Base-by-base conservation (phyloP, 805 yeast genomes). In the Wickerhamiella lipophila region DNA sequence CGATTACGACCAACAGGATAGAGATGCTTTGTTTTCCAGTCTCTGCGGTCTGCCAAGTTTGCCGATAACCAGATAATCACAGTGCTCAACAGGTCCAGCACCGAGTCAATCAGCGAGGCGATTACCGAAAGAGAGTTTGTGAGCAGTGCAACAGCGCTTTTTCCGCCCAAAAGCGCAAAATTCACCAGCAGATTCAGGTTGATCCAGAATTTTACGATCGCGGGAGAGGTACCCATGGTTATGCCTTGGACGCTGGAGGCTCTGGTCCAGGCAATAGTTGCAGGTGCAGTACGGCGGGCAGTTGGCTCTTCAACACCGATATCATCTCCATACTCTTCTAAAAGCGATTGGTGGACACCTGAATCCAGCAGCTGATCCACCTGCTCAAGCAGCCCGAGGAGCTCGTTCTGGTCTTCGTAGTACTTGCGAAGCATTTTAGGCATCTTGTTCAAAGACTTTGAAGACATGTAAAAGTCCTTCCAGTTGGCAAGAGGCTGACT, bases 101-200 rank as follows among this genome's bases (percentile, higher is more conserved):
- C 68, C 2, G 89, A 82, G 64, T 83, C 94, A 36, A 83, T 79
- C 53, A 83, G 71, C 1, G 92, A 82, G 0, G 94, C 94, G 46
- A 83, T 68, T 43, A 83, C 75, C 6, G 92, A 82, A 54, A 83
- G 75, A 9, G 94, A 83, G 58, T 68, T 72, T 0, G 89, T 79
- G 59, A 78, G 64, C n/a, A 76, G 53, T 1, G 79, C 76, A 21
- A 81, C 85, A 11, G 71, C 65, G 2, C 72, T 51, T 58, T 83
- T 83, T 2, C 83, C 87, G 1, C 73, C 39, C 46, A 83, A 64
- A 47, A 83, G 67, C 1, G 79, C 49, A 9, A 60, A 46, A 55
- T 83, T 83, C 49, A 81, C 66, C 34, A 69, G 61, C 56, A 82
- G 77, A 54, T 82, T 83, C 38, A 81, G 73, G 56, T 74, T 60